phyloP scores from a whole-genome alignment of 768 basidiomycete genomes.

The Phaffia tasmanica region DNA sequence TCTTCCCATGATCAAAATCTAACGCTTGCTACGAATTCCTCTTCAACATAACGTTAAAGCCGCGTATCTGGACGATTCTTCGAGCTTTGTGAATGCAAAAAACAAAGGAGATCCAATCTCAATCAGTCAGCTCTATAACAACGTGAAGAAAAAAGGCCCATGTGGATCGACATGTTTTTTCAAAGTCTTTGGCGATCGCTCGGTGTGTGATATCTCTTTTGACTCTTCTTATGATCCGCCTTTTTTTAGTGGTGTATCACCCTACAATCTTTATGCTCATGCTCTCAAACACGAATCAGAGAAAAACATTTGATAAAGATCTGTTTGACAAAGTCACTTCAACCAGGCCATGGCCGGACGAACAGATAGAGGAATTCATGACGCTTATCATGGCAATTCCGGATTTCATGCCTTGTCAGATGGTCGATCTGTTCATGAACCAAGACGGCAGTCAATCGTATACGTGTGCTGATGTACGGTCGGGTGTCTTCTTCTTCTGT shows the following conservation, averaged over 20 bases:
- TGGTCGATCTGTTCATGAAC: slow-evolving; percentile 8
- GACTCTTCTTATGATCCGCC: not conserved
- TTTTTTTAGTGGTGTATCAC: not conserved
- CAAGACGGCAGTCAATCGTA: slow-evolving; percentile 6
- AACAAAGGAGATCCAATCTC: not conserved
- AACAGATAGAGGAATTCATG: slow-evolving; percentile 15
- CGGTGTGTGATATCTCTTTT: not conserved
- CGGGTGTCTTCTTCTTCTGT: not conserved
- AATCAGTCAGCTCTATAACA: not conserved
- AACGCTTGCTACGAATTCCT: not conserved
- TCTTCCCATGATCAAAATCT: not conserved
- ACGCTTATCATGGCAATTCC: not conserved
- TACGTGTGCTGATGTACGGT: slow-evolving; percentile 13
- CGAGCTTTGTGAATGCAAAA: slow-evolving; percentile 2
- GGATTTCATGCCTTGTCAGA: slow-evolving; percentile 13
- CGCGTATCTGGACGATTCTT: not conserved
- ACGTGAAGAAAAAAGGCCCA: not conserved
- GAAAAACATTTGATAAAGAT: no score
- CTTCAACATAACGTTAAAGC: not conserved
- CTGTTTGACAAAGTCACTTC: no score
- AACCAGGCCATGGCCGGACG: slow-evolving; percentile 8
- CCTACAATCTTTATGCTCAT: not conserved
- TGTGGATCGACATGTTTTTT: slow-evolving; percentile 6
- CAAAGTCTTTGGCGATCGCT: not conserved
- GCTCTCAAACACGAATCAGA: not conserved